Evolutionary conservation across 2,329 filamentous ascomycete species (phyloP).

Genomic region (Claviceps sp.): DNA sequence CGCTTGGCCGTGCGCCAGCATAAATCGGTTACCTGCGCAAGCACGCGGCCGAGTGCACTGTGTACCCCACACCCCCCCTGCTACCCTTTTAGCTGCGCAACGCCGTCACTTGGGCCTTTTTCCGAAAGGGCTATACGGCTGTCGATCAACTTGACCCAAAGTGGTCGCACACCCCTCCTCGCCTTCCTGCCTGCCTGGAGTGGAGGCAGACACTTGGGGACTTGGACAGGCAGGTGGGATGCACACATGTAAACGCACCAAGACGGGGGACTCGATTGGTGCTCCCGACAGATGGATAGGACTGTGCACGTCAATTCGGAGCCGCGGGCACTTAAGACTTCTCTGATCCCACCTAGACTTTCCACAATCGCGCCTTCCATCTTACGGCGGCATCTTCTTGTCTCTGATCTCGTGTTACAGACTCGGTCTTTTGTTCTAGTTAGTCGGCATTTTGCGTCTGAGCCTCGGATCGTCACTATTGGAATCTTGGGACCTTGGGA

Average conservation of each 20-base stretch:
- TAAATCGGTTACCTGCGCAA: conserved; percentile 10
- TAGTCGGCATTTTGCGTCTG: conserved; percentile 35
- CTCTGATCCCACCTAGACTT: conserved; percentile 39
- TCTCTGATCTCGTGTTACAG: conserved; percentile 27
- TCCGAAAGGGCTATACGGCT: conserved; percentile 36
- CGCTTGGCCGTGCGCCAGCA: conserved; percentile 12
- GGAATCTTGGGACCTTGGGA: too few species aligned
- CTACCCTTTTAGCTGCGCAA: conserved; percentile 23
- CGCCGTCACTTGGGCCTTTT: conserved; percentile 30
- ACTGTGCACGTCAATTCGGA: conserved; percentile 26
- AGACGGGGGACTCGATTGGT: conserved; percentile 21
- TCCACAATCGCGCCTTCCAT: conserved; percentile 17
- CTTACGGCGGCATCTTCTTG: conserved; percentile 23
- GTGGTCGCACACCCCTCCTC: conserved; percentile 30
- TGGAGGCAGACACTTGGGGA: background rate
- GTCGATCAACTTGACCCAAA: conserved; percentile 40
- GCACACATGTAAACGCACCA: conserved; percentile 10
- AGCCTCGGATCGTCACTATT: conserved; percentile 29
- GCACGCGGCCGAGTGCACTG: background rate
- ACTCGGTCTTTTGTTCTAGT: conserved; percentile 31
- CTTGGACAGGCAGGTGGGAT: background rate
- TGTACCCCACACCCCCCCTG: conserved; percentile 8
- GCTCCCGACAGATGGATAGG: conserved; percentile 23
- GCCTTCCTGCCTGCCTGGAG: background rate
- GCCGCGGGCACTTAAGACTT: conserved; percentile 41